Base-by-base conservation (phyloP, 1,284 basidiomycete genomes). In the Rhodotorula sp. region DNA sequence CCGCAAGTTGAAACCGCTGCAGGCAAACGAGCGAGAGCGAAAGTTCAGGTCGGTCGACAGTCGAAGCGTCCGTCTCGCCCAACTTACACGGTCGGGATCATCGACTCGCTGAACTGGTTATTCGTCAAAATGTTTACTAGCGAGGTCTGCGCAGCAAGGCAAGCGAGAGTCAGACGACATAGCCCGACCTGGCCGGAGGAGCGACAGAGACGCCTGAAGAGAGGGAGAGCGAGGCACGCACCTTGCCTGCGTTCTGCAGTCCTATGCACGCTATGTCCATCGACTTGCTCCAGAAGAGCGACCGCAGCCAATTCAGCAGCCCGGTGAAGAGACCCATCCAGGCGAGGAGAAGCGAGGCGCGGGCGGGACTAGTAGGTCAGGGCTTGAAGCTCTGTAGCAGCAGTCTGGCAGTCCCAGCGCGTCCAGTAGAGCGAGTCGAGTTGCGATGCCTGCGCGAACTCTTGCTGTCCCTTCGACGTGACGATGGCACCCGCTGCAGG, bases 201-300 rank as follows among this genome's bases (percentile, higher is more conserved):
- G 39, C 39, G 39, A 44, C 5, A 13, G 39, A 44, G 39, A 44
- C 39, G 39, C 39, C 13, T 44, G 39, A 13, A 29, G 39, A 29
- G 48, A 2, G 24, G 4, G 13, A 24, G 24, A 9, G 29, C 29
- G 20, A 8, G 19, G 2, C 6, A 51, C 66, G 20, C 19, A 76
- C 73, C 75, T 81, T 81, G 54, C 81, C 81, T 9, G 81, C 80
- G 36, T 79, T 79, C 84, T 97, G 94, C 44, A 98, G 82, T 48
- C 95, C 95, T 55, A 98, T 91, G 36, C 97, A 88, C 19, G 92
- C 91, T 75, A 98, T 89, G 81, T 98, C 95, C 58, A 94, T 89
- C 52, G 90, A 85, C 77, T 92, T 95, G 49, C 91, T 87, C 82
- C 94, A 97, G 85, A 99, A 85, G 2, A 87, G 73, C 19, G 82